phyloP scores from a whole-genome alignment of 2,329 filamentous ascomycete genomes.

The Neofusicoccum cordaticola region DNA sequence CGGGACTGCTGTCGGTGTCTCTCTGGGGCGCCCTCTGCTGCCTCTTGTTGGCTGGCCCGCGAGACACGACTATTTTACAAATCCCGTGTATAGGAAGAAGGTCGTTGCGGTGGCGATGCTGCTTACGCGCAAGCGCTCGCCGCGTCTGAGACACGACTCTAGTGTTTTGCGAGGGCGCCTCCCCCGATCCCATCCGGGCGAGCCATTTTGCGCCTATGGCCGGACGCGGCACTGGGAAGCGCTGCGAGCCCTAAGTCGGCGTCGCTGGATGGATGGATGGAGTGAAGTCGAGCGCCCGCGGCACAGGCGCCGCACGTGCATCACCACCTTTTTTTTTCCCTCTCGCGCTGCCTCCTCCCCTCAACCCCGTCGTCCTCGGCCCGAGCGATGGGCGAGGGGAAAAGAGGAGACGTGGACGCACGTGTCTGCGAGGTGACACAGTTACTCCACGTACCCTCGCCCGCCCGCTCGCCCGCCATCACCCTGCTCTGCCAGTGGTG shows the following conservation, averaged over 20 bases:
- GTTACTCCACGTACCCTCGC: not conserved
- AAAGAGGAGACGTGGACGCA: not conserved
- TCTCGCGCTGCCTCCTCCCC: not conserved
- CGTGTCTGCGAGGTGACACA: not conserved
- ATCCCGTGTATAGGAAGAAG: not conserved
- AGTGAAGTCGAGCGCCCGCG: not conserved
- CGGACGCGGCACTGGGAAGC: not conserved
- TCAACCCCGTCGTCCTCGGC: not conserved
- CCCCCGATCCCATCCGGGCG: not conserved
- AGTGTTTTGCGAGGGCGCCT: not conserved
- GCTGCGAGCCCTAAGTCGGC: not conserved
- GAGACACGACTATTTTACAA: slow-evolving; percentile 1
- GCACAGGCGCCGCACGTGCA: not conserved
- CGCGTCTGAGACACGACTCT: slow-evolving; percentile 3
- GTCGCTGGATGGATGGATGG: not conserved
- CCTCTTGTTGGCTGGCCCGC: not conserved
- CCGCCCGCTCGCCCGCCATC: not conserved
- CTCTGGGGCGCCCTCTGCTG: not conserved
- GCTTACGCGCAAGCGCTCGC: slow-evolving; percentile 11
- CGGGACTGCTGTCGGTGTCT: slow-evolving; percentile 6
- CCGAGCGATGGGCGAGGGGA: not conserved
- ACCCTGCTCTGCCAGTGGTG: not conserved
- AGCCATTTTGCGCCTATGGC: not conserved
- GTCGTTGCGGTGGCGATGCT: slow-evolving; percentile 11
- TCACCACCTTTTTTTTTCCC: not conserved